These are phyloP conservation scores for Suillus discolor DNA, from an alignment of 768 basidiomycete species.

Conservation along the genomic window DNA sequence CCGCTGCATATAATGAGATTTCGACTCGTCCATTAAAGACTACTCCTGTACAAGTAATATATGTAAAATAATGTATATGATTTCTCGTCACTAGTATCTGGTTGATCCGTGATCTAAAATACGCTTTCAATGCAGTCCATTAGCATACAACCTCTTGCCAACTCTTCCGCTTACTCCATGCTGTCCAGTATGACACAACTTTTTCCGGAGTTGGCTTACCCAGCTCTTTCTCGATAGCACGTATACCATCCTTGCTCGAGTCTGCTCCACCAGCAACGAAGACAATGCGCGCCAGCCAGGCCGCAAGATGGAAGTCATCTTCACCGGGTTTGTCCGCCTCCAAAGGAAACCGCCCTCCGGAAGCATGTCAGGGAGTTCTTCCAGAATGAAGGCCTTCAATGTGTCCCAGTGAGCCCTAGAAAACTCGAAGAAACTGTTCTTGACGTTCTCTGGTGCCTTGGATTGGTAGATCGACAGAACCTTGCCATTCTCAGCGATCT, in stretches of 20 bases:
- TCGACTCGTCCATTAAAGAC: neutral
- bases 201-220: constrained; percentile 39
- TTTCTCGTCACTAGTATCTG: neutral
- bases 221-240: constrained; percentile 42
- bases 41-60: neutral
- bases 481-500: constrained; percentile 41
- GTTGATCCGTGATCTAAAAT: neutral
- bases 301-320: constrained; percentile 57
- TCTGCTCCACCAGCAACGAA: constrained; percentile 37
- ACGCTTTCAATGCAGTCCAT: constrained; percentile 42
- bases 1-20: neutral
- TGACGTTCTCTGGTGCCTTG: constrained; percentile 35
- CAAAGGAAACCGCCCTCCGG: constrained; percentile 49
- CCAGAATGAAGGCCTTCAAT: constrained; percentile 39
- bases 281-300: constrained; percentile 53
- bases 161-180: constrained; percentile 48
- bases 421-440: constrained; percentile 40
- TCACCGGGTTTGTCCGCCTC: constrained; percentile 49
- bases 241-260: constrained; percentile 33
- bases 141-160: constrained; percentile 47
- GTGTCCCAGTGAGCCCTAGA: constrained; percentile 42
- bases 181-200: constrained; percentile 43
- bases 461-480: constrained; percentile 46
- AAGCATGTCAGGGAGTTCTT: constrained; percentile 43
- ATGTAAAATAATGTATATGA: neutral